Base-by-base conservation (phyloP, 2,329 filamentous ascomycete species). In the Trichoderma semiorbis region DNA sequence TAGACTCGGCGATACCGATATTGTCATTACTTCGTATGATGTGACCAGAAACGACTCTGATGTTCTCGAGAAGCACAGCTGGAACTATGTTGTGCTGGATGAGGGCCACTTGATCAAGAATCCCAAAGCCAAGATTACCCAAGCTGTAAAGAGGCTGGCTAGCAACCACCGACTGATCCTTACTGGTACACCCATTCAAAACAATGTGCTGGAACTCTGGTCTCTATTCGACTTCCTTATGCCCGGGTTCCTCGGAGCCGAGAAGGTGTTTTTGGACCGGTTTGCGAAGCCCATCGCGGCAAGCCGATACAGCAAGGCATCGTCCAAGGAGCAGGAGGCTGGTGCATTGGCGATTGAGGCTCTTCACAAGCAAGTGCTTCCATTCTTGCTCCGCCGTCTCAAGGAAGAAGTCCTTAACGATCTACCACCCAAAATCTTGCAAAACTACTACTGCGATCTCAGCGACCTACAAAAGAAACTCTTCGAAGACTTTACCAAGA, bases 21-120 rank as follows among this genome's bases (percentile, higher is more conserved):
- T 99, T 72, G 94, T 99, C 63, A 93, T 99, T 74, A 99, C 97
- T 1, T 98, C 95, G 0, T 99, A 99, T 78, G 97, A 99, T 80
- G 96, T 99, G 64, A 98, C 95, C 79, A 91, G 97, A 67, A 99
- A 99, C 75, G 96, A 99, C 78, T 90, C 91, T n/a, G 94, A 98
- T 10, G 81, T 95, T 5, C 87, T 99, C 39, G 89, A 89, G 60
- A 90, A 93, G 69, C 89, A 96, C 78, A 96, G 89, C 75, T 99
- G 95, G 94, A 99, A 99, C 80, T 99, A 99, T 79, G 93, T 96
- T 71, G 95, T 99, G 5, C 89, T 99, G 8, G 96, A 99, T 78
- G 96, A 99, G 83, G 96, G 97, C 2, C 96, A 99, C 83, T 84
- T 99, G 74, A 99, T 99, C 86, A 99, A 99, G 86, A 99, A 99